Evolutionary conservation across 805 yeast species (phyloP), one percentile per base, ranked within the genome.

Genomic region (Starmerella sp.): DNA sequence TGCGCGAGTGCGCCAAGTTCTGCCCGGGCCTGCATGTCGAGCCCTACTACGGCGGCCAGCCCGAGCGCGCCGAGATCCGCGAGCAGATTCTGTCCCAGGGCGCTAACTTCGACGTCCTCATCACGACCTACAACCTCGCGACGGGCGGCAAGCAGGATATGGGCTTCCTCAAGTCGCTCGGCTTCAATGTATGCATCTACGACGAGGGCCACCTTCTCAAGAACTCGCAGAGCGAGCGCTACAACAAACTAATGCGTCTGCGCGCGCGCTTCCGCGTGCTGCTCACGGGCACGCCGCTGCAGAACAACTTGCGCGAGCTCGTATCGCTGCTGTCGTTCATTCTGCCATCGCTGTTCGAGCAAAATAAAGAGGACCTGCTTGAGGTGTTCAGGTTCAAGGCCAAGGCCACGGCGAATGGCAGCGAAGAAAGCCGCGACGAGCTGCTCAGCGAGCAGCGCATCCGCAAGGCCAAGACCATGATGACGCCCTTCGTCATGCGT

Each of bases 141-240:
- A 81, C 95, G 15, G 96, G 96, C 15, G 78, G 84, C 47, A 83
- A 87, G 61, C 77, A 78, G 48, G 99, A 93, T 68, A 80, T 82
- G 62, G 78, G 83, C 32, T 93, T 93, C 65, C 74, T 93, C 62
- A 81, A 81, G 65, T 76, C 78, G 59, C 80, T 83, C 63, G 75
- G 79, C 28, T 93, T 93, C 69, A 88, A 93, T 67, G 86, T 84
- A 61, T 81, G 95, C 57, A 91, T 93, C 1, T 93, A 87, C 66
- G 99, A 93, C 69, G 99, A 93, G 73, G 99, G 99, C 2, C 99
- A 93, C 69, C 83, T 93, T 86, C 75, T 93, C 62, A 93, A 93
- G 67, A 93, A 93, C 69, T 85, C 95, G 3, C 75, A 78, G 57
- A 80, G 93, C 34, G 97, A 91, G 64, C 77, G 99, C 62, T 93